These are phyloP conservation scores for Aegilops speltoides DNA, from an alignment of 176 grass and related monocot species.

Conservation along the genomic window DNA sequence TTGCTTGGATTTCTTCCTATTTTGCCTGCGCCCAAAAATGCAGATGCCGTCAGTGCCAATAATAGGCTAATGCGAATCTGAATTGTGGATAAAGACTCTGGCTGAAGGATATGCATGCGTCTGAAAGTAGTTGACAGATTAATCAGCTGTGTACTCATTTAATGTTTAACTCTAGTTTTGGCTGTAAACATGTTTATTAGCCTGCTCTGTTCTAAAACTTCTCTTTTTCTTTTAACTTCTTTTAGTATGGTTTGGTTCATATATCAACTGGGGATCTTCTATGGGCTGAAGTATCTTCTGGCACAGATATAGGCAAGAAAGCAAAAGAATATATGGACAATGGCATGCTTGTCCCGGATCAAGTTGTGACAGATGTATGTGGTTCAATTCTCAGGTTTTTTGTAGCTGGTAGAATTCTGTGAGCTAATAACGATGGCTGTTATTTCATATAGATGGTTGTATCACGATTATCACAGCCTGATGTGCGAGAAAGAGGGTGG, in stretches of 20 bases:
- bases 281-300: constrained; percentile 75
- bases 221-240: background rate
- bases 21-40: background rate
- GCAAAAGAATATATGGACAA: constrained; percentile 91
- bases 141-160: background rate
- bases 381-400: constrained; percentile 10
- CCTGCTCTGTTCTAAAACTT: constrained; percentile 27
- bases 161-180: constrained; percentile 11
- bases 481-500: constrained; percentile 83
- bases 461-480: constrained; percentile 61
- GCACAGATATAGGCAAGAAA: constrained; percentile 84
- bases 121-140: background rate
- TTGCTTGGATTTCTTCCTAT: background rate
- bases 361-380: constrained; percentile 92
- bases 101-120: background rate
- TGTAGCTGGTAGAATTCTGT: background rate
- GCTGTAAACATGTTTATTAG: background rate
- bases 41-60: background rate
- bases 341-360: constrained; percentile 88
- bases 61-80: background rate
- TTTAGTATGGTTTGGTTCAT: constrained; percentile 91
- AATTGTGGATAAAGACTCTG: background rate
- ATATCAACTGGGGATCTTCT: constrained; percentile 98
- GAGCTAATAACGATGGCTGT: constrained; percentile 7
- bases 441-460: constrained; percentile 71